These are phyloP conservation scores for Scheffersomyces amazonensis DNA, from an alignment of 805 yeast genomes.

Conservation along the genomic window DNA sequence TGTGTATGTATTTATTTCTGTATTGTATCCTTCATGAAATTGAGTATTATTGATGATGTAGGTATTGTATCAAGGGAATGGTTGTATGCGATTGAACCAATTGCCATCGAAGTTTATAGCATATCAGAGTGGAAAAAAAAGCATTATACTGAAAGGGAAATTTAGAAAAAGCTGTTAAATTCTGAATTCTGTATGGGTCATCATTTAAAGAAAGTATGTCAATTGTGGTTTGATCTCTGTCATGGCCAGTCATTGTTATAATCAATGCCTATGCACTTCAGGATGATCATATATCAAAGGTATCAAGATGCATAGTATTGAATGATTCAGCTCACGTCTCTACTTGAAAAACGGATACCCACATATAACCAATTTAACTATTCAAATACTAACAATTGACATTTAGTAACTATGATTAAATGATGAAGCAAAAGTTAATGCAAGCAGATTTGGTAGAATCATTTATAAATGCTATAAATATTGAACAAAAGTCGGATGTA, in stretches of 20 bases:
- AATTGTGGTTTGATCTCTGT: constrained; percentile 3
- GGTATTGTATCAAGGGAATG: too few relatives aligned
- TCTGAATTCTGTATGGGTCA: too few relatives aligned
- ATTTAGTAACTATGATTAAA: neutral
- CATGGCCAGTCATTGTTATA: neutral
- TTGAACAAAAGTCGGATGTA: constrained; percentile 37
- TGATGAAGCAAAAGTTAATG: neutral
- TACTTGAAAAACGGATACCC: constrained; percentile 29
- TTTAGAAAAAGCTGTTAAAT: too few relatives aligned
- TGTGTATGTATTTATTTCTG: too few relatives aligned
- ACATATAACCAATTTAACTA: constrained; percentile 7
- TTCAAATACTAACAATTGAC: neutral
- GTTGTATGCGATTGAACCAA: too few relatives aligned
- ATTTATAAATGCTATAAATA: constrained; percentile 28
- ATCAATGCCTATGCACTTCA: constrained; percentile 4
- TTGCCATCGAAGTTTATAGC: too few relatives aligned
- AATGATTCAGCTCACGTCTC: constrained; percentile 5
- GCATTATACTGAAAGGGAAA: too few relatives aligned
- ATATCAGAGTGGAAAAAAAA: too few relatives aligned
- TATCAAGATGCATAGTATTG: constrained; percentile 26
- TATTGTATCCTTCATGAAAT: too few relatives aligned
- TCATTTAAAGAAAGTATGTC: too few relatives aligned
- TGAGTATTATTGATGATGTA: too few relatives aligned
- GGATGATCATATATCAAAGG: constrained; percentile 13
- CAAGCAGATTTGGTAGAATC: neutral